These are phyloP conservation scores for Kwoniella sp. DNA, from an alignment of 768 basidiomycete species.

Conservation along the genomic window DNA sequence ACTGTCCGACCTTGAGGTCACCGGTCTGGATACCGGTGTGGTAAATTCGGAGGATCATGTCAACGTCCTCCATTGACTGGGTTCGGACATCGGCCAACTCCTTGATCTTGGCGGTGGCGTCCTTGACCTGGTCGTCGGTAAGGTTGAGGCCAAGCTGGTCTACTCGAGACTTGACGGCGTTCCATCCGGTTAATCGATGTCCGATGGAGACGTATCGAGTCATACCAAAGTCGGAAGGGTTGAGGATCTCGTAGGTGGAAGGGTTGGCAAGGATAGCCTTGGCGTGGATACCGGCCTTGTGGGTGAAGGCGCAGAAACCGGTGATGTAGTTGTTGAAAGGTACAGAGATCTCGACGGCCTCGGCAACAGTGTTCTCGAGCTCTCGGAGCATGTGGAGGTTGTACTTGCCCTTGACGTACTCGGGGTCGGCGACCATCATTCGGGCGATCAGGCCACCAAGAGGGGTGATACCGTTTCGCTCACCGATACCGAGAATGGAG, in stretches of 20 bases:
- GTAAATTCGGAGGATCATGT: slow-evolving; percentile 90
- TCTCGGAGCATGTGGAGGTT: slow-evolving; percentile 95
- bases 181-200: slow-evolving; percentile 96
- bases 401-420: slow-evolving; percentile 99
- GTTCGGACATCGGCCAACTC: slow-evolving; percentile 97
- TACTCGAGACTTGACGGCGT: slow-evolving; percentile 98
- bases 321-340: slow-evolving; percentile 72
- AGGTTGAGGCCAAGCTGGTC: slow-evolving; percentile 90
- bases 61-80: slow-evolving; percentile 98
- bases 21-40: slow-evolving; percentile 90
- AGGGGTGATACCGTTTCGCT: slow-evolving; percentile 97
- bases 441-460: slow-evolving; percentile 95
- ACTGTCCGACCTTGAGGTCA: slow-evolving; percentile 88
- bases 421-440: slow-evolving; percentile 89
- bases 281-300: slow-evolving; percentile 99
- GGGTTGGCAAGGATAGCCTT: slow-evolving; percentile 99
- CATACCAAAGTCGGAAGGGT: slow-evolving; percentile 97
- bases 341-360: slow-evolving; percentile 95
- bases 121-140: slow-evolving; percentile 94
- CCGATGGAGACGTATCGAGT: slow-evolving; percentile 97
- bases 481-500: slow-evolving; percentile 86
- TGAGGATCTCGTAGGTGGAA: slow-evolving; percentile 96
- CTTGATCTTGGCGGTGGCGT: slow-evolving; percentile 96
- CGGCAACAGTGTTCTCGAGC: slow-evolving; percentile 97
- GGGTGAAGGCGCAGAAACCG: slow-evolving; percentile 98